Evolutionary conservation across 192 early-diverging fungal genomes (phyloP).

Genomic region (Gaertneriomyces sp.): DNA sequence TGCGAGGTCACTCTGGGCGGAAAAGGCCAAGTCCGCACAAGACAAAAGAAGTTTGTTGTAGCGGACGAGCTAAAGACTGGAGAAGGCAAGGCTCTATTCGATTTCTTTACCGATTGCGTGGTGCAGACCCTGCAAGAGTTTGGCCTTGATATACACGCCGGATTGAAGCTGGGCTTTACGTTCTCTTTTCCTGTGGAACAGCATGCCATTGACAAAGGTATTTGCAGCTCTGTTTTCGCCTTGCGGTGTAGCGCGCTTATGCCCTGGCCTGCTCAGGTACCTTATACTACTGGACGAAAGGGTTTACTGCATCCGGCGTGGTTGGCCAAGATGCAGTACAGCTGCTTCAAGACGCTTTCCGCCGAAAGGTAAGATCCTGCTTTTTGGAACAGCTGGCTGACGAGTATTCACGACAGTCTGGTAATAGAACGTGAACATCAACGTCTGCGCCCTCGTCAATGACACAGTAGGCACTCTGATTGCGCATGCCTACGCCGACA

Average conservation of each 20-base stretch:
- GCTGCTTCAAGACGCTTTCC: conserved; percentile 78
- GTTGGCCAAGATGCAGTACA: conserved; percentile 82
- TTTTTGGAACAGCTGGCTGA: background rate
- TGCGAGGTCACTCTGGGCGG: conserved; percentile 79
- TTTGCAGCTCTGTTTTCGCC: background rate
- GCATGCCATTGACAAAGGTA: conserved; percentile 48
- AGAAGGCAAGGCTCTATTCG: conserved; percentile 68
- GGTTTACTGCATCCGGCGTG: conserved; percentile 73
- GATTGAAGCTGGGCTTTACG: conserved; percentile 69
- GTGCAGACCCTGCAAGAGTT: conserved; percentile 61
- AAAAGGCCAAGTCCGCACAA: conserved; percentile 62
- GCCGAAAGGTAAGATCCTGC: conserved; percentile 39
- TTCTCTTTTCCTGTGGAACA: conserved; percentile 94
- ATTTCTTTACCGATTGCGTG: conserved; percentile 87
- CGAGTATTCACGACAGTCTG: background rate
- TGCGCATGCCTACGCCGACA: conserved; percentile 78
- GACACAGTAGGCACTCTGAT: conserved; percentile 93
- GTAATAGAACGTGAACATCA: conserved; percentile 56
- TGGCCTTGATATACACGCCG: conserved; percentile 3
- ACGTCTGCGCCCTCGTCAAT: conserved; percentile 86
- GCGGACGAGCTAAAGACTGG: conserved; percentile 76
- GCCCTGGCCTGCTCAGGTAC: conserved; percentile 13
- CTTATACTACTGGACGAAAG: conserved; percentile 72
- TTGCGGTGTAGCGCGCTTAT: too few species aligned
- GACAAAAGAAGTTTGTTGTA: conserved; percentile 71